Evolutionary conservation across 495 filamentous ascomycete genomes (phyloP).

Genomic region (Pyrenula aspistea): DNA sequence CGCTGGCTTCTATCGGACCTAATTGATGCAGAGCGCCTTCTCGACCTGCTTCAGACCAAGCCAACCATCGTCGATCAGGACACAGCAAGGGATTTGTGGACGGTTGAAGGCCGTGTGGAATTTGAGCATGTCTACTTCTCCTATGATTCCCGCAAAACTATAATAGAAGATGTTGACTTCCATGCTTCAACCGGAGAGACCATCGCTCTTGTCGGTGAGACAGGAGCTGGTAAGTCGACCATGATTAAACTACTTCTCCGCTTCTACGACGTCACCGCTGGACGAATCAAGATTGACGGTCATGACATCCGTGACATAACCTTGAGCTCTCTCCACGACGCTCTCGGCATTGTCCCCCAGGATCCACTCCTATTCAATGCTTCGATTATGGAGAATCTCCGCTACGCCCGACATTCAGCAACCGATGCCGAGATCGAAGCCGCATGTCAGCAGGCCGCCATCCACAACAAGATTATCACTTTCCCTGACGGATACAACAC

Average conservation of each 20-base stretch:
- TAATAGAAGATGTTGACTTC: constrained; percentile 55
- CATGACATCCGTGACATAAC: constrained; percentile 61
- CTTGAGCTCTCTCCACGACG: constrained; percentile 49
- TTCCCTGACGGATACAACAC: constrained; percentile 55
- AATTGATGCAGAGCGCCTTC: constrained; percentile 13
- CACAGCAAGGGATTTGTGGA: constrained; percentile 39
- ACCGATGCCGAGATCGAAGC: constrained; percentile 53
- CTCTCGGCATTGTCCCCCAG: constrained; percentile 61
- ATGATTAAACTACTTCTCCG: constrained; percentile 60
- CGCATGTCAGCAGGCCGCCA: constrained; percentile 56
- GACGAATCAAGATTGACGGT: constrained; percentile 59
- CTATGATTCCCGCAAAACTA: constrained; percentile 56
- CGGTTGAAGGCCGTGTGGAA: constrained; percentile 43
- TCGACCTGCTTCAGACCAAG: constrained; percentile 35
- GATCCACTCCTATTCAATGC: constrained; percentile 59
- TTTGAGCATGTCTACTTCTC: constrained; percentile 57
- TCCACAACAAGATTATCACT: constrained; percentile 55
- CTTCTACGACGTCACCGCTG: constrained; percentile 55
- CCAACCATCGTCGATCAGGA: constrained; percentile 47
- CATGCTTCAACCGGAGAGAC: constrained; percentile 43
- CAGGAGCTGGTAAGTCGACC: constrained; percentile 67
- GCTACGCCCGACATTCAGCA: constrained; percentile 50
- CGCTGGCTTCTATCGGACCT: constrained; percentile 10
- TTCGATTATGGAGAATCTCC: constrained; percentile 62
- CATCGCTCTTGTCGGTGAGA: constrained; percentile 65